Percentiles rank a stretch among this genome's conserved stretches.
phyloP scores from a whole-genome alignment of 2,329 filamentous ascomycete genomes.

The Paecilomyces dactylethromorphus region DNA sequence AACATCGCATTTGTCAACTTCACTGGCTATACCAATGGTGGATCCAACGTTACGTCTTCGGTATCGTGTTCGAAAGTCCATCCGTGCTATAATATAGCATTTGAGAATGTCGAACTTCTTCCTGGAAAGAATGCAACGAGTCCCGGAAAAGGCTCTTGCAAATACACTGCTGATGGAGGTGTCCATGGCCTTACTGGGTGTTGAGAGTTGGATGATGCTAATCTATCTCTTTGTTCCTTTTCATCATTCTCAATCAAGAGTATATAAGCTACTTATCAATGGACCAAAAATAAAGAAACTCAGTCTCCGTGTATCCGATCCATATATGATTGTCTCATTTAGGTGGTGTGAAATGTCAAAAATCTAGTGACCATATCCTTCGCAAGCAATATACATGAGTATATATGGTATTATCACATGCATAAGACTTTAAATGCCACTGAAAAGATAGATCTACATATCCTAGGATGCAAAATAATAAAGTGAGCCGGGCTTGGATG shows the following conservation, averaged over 20 bases:
- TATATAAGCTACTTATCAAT: neutral
- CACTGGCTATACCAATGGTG: conserved; percentile 39
- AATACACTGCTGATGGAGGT: conserved; percentile 29
- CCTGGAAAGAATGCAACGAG: conserved; percentile 24
- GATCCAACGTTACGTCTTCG: conserved; percentile 27
- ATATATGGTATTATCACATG: too few species aligned
- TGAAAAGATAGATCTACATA: too few species aligned
- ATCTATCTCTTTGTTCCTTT: neutral
- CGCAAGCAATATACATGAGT: too few species aligned
- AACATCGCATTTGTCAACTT: conserved; percentile 48
- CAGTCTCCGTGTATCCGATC: neutral
- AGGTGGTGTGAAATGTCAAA: too few species aligned
- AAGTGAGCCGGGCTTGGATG: too few species aligned
- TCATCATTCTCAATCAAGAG: neutral
- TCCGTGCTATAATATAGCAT: conserved; percentile 46
- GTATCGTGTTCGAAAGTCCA: conserved; percentile 44
- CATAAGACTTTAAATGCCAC: too few species aligned
- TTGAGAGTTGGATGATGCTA: neutral
- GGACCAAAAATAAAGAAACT: neutral
- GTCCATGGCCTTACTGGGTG: conserved; percentile 28
- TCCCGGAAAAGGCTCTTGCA: conserved; percentile 28
- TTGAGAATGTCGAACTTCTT: conserved; percentile 35
- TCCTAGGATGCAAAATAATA: too few species aligned
- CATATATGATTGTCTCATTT: too few species aligned
- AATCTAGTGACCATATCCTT: too few species aligned